Base-by-base conservation (phyloP, 148 eudicot genomes). In the Arbutus unedo region DNA sequence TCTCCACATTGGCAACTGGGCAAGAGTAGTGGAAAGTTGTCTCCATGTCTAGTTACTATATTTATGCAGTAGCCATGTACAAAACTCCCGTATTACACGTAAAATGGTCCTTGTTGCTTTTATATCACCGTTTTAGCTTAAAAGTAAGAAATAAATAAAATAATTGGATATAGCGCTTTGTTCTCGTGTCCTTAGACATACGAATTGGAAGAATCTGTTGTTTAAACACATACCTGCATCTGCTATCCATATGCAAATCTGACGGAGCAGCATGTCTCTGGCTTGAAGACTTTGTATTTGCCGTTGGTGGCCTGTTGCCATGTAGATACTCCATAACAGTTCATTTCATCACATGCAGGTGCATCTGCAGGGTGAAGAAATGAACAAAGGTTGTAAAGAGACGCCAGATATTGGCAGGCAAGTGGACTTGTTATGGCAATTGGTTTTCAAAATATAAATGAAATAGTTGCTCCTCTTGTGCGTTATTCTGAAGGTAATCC, bases 291-390 rank as follows among this genome's bases (percentile, higher is more conserved):
- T 81, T 25, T 53, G 70, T 71, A 50, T 53, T 71, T 81, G 43
- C 53, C 19, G 14, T 41, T n/a, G n/a, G n/a, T n/a, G n/a, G n/a
- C n/a, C n/a, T n/a, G n/a, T n/a, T 71, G 15, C 3, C 8, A 2
- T 49, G 3, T 43, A 77, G 73, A 76, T 62, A 15, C 79, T 60
- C 80, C 16, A 10, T 43, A 23, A 21, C 13, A 47, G 48, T 45
- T 81, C 51, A 47, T 49, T 78, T 71, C 71, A 31, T 71, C 31
- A 81, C 84, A 60, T 89, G 91, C 80, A 85, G 89, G 84, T 64
- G 62, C 81, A 78, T 75, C 80, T 78, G 50, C 79, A 59, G 77
- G 81, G 41, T 81, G 90, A 81, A 60, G 84, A 81, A 83, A 74
- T 64, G 48, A 83, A 78, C 50, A 86, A 81, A 81, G 53, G 77